These are phyloP conservation scores for Dicorynia guianensis DNA, from an alignment of 306 rosid species.

Conservation along the genomic window DNA sequence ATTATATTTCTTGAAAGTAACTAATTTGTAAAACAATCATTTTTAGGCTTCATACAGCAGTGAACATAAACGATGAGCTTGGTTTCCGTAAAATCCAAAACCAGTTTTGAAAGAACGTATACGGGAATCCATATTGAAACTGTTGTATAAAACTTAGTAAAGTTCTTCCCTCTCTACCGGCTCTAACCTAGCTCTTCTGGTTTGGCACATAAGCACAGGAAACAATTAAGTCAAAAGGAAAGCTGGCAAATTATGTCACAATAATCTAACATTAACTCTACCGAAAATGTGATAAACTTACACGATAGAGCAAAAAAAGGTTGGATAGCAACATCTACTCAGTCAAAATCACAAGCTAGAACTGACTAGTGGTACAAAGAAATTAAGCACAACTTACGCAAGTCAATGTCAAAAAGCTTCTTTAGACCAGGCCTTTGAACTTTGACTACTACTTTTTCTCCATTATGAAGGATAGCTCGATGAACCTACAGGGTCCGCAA, in stretches of 20 bases:
- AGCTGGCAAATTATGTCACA: neutral
- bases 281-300: neutral
- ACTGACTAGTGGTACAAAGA: slow-evolving; percentile 13
- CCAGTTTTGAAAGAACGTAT: too few relatives aligned
- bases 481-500: slow-evolving; percentile 66
- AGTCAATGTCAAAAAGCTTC: slow-evolving; percentile 95
- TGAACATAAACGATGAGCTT: too few relatives aligned
- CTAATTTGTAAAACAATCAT: neutral
- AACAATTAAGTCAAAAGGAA: too few relatives aligned
- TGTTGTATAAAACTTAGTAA: too few relatives aligned
- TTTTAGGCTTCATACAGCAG: too few relatives aligned
- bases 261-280: neutral
- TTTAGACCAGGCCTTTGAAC: slow-evolving; percentile 97
- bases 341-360: slow-evolving; percentile 8
- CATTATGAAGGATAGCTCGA: slow-evolving; percentile 89
- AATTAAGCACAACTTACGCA: slow-evolving; percentile 65
- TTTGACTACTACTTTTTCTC: slow-evolving; percentile 88
- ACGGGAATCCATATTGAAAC: too few relatives aligned
- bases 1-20: neutral
- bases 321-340: slow-evolving; percentile 13
- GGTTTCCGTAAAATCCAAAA: too few relatives aligned
- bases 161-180: too few relatives aligned
- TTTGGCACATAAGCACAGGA: too few relatives aligned
- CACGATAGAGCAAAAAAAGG: neutral
- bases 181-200: too few relatives aligned